Base-by-base conservation (phyloP, 306 rosid genomes). In the Fagus crenata region DNA sequence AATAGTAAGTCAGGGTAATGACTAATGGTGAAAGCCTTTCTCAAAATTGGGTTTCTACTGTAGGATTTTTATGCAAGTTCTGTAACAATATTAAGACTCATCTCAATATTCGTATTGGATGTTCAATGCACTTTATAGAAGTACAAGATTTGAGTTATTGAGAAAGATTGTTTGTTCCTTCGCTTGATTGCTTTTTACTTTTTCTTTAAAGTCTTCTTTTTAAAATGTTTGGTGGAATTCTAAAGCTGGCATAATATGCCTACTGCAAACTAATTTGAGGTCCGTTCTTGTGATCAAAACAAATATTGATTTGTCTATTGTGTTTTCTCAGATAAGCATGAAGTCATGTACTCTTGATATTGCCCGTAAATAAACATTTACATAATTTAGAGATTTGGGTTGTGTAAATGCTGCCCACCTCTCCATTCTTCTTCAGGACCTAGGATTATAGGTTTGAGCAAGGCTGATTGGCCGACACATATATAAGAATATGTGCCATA, bases 391-490 rank as follows among this genome's bases (percentile, higher is more conserved):
- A 81, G 85, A 83, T 92, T 94, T 70, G 97, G 96, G 76, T 94
- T 90, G 81, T 84, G 84, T 54, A 92, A 72, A 77, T 72, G 85
- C 39, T 89, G 97, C 37, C 81, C 89, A 7, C 96, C 93, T 72
- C 46, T 83, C 96, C 96, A 90, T 39, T 84, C 80, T 77, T 79
- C 85, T 65, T 82, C 37, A 67, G 98, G 89, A 53, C 32, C 53
- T 49, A 92, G 13, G 12, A 78, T 36, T 70, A 92, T 78, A 68
- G 95, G 93, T 75, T 90, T 85, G 67, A 92, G 95, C 40, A 85
- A 36, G 5, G 95, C 96, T 11, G 93, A 87, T 49, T 90, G 97
- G 49, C 92, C 95, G 12, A 94, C 80, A 41, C 96, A 90, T 74
- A 90, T 31, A 78, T 76, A 92, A 7, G 92, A 81, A 80, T 92